A percentile compares a stretch with the other conserved stretches of the same genome.
These are phyloP conservation scores for Fusarium incarnatum DNA, from an alignment of 2,329 filamentous ascomycete genomes.

Conservation along the genomic window DNA sequence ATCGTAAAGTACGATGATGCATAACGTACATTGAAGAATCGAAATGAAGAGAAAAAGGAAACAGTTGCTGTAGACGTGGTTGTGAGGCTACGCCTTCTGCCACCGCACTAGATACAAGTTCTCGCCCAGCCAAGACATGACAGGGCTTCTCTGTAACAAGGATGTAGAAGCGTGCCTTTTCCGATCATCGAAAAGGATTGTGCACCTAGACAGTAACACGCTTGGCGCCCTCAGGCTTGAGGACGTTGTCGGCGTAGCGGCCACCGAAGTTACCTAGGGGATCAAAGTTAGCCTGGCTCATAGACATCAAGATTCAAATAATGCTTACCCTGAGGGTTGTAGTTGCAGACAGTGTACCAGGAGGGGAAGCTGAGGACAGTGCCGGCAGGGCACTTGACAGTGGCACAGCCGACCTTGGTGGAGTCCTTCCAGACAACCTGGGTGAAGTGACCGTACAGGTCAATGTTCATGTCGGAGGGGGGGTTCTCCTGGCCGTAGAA, in stretches of 20 bases:
- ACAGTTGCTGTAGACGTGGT: slow-evolving; percentile 34
- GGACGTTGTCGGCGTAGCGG: slow-evolving; percentile 63
- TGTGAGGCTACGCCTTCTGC: slow-evolving; percentile 24
- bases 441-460: slow-evolving; percentile 69
- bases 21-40: slow-evolving; percentile 54
- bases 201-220: slow-evolving; percentile 43
- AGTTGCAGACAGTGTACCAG: slow-evolving; percentile 93
- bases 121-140: slow-evolving; percentile 30
- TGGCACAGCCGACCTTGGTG: slow-evolving; percentile 65
- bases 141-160: slow-evolving; percentile 12
- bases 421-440: slow-evolving; percentile 58
- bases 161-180: slow-evolving; percentile 23
- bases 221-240: slow-evolving; percentile 51
- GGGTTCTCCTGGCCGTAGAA: slow-evolving; percentile 68
- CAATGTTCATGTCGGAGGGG: slow-evolving; percentile 72
- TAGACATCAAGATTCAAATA: neutral
- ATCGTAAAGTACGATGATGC: slow-evolving; percentile 50
- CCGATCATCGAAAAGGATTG: slow-evolving; percentile 19
- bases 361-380: slow-evolving; percentile 63
- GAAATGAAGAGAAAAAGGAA: slow-evolving; percentile 45
- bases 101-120: slow-evolving; percentile 29
- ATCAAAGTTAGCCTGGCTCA: neutral
- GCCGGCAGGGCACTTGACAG: slow-evolving; percentile 72
- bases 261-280: slow-evolving; percentile 64
- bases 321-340: slow-evolving; percentile 75